Conservation (phyloP, 768 basidiomycete genomes). For the Chalciporus piperatus region DNA sequence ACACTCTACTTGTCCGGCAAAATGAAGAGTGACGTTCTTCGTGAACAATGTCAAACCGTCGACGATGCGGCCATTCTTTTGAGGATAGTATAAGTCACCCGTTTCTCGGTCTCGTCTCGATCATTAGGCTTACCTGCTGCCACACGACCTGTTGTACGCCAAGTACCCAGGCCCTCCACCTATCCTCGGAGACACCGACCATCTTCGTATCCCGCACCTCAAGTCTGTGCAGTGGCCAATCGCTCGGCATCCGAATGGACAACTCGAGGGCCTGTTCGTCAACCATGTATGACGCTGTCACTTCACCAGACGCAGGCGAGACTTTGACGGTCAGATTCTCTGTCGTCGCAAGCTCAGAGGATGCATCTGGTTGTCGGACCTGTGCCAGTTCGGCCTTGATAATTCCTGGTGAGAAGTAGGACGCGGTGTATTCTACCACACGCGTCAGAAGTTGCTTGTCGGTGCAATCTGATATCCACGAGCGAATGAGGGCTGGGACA, state of each 20-base stretch:
- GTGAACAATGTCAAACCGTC: constrained; percentile 91
- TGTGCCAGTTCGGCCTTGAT: constrained; percentile 79
- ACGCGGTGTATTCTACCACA: constrained; percentile 74
- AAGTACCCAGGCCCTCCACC: constrained; percentile 92
- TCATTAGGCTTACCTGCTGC: constrained; percentile 60
- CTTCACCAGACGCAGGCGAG: constrained; percentile 68
- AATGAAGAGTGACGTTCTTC: constrained; percentile 89
- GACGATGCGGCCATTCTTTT: constrained; percentile 83
- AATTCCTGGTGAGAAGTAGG: constrained; percentile 86
- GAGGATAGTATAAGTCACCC: background rate
- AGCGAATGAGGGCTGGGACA: constrained; percentile 80
- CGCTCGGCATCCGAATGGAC: constrained; percentile 75
- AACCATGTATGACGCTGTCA: constrained; percentile 78
- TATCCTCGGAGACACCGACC: constrained; percentile 85
- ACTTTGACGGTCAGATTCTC: constrained; percentile 84
- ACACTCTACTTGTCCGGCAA: constrained; percentile 94
- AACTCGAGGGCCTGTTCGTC: constrained; percentile 96
- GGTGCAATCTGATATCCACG: constrained; percentile 84
- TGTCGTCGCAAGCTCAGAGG: constrained; percentile 55
- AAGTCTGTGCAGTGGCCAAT: constrained; percentile 87
- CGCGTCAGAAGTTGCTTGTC: constrained; percentile 83
- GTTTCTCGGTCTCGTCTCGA: background rate
- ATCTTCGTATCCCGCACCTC: constrained; percentile 83
- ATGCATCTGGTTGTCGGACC: constrained; percentile 53
- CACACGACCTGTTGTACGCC: constrained; percentile 89